Conservation (phyloP, 305 asterid genomes). For the Fraxinus sp. region DNA sequence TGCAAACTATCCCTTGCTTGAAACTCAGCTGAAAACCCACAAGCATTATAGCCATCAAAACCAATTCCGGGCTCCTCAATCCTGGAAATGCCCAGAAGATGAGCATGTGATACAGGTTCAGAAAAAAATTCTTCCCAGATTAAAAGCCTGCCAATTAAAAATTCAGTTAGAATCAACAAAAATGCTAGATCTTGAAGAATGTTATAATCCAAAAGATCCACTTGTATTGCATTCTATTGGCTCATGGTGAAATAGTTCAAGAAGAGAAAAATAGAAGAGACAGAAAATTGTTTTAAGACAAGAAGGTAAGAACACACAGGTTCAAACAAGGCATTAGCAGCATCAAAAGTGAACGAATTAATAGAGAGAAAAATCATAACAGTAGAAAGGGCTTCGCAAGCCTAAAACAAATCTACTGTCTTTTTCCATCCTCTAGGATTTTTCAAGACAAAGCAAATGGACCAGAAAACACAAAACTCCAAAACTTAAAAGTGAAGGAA, state of each 20-base stretch:
- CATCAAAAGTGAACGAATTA: slow-evolving; percentile 35
- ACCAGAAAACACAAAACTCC: slow-evolving; percentile 48
- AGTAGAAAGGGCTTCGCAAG: slow-evolving; percentile 31
- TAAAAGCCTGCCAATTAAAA: slow-evolving; percentile 51
- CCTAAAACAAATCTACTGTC: slow-evolving; percentile 30
- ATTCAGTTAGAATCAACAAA: slow-evolving; percentile 12
- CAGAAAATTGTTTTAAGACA: slow-evolving; percentile 29
- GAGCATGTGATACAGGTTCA: slow-evolving; percentile 33
- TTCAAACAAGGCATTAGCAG: slow-evolving; percentile 39
- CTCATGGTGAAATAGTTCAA: neutral
- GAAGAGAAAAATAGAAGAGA: slow-evolving; percentile 11
- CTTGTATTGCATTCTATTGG: neutral
- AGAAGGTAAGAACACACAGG: slow-evolving; percentile 30
- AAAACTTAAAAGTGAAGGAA: slow-evolving; percentile 39
- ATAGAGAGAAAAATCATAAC: slow-evolving; percentile 33
- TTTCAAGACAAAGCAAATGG: slow-evolving; percentile 42
- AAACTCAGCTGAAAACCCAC: slow-evolving; percentile 32
- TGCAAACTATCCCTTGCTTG: slow-evolving; percentile 44
- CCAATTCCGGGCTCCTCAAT: slow-evolving; percentile 26
- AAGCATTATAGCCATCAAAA: slow-evolving; percentile 34
- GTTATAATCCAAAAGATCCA: neutral
- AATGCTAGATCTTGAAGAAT: slow-evolving; percentile 12
- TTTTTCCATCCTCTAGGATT: slow-evolving; percentile 34
- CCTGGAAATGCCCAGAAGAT: slow-evolving; percentile 30
- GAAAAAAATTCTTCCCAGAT: slow-evolving; percentile 71